Conservation (phyloP, 164 flowering plant species). For the Brasenia schreberi region DNA sequence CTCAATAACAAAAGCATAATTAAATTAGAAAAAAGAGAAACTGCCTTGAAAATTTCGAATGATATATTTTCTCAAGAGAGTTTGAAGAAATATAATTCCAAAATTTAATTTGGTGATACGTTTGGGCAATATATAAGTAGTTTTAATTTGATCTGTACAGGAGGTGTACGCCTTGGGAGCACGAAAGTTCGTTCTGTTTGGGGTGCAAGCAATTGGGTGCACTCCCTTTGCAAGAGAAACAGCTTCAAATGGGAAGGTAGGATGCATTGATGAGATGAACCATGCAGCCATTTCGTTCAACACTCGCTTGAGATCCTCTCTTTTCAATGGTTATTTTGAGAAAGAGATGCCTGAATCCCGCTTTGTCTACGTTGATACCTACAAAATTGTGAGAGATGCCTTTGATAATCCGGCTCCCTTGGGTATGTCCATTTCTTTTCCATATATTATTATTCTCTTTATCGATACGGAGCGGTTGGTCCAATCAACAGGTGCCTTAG, state of each 20-base stretch:
- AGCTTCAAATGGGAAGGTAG: neutral
- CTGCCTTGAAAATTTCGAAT: no score
- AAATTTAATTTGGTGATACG: no score
- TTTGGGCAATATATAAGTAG: no score
- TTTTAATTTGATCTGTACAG: slow-evolving; percentile 21
- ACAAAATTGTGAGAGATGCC: slow-evolving; percentile 29
- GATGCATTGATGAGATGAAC: slow-evolving; percentile 21
- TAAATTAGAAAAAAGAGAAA: no score
- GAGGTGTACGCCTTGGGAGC: slow-evolving; percentile 40
- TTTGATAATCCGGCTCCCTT: slow-evolving; percentile 21
- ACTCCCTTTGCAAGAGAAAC: slow-evolving; percentile 17
- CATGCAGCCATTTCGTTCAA: slow-evolving; percentile 45
- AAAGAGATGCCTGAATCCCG: slow-evolving; percentile 31
- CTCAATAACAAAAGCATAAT: no score
- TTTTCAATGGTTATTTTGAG: slow-evolving; percentile 19
- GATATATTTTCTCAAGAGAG: no score
- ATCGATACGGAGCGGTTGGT: neutral
- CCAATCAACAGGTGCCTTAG: neutral
- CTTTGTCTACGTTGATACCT: slow-evolving; percentile 37
- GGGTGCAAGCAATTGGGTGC: slow-evolving; percentile 47
- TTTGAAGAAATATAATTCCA: no score
- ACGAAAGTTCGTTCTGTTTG: slow-evolving; percentile 43
- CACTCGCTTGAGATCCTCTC: slow-evolving; percentile 12
- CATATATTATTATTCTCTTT: neutral
- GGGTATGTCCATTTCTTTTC: slow-evolving; percentile 21